A percentile compares a stretch with the other conserved stretches of the same genome.
Evolutionary conservation across 441 rosid species (phyloP).

Genomic region (Eutrema salsugineum): DNA sequence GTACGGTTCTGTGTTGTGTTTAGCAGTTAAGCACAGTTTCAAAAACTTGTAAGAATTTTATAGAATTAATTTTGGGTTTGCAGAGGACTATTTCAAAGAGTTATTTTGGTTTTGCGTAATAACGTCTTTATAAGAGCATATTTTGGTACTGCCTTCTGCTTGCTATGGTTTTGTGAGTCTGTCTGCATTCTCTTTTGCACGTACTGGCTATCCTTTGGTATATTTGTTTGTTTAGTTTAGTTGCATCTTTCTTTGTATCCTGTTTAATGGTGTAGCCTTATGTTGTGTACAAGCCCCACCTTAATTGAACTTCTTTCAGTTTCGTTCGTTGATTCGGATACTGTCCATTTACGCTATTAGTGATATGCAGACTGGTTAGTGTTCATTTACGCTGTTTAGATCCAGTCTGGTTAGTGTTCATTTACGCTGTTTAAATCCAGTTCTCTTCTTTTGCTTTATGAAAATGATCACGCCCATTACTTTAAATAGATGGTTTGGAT

Average conservation of each 20-base stretch:
- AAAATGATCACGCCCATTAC: not conserved
- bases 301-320: not conserved
- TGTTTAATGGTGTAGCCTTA: not conserved
- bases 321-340: too few relatives aligned
- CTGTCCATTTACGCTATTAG: too few relatives aligned
- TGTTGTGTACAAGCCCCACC: not conserved
- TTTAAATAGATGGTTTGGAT: not conserved
- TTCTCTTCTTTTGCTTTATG: not conserved
- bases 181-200: not conserved
- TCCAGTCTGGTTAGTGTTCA: not conserved
- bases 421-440: not conserved
- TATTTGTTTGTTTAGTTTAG: not conserved
- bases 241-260: not conserved
- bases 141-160: not conserved
- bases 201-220: not conserved
- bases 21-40: slow-evolving; percentile 17
- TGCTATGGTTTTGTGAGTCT: not conserved
- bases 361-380: not conserved
- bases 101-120: slow-evolving; percentile 17
- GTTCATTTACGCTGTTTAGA: not conserved
- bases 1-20: slow-evolving; percentile 14
- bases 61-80: slow-evolving; percentile 19
- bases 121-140: slow-evolving; percentile 9
- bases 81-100: slow-evolving; percentile 13
- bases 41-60: slow-evolving; percentile 18